phyloP scores from a whole-genome alignment of 164 flowering plant genomes.

The Liquidambar formosana region DNA sequence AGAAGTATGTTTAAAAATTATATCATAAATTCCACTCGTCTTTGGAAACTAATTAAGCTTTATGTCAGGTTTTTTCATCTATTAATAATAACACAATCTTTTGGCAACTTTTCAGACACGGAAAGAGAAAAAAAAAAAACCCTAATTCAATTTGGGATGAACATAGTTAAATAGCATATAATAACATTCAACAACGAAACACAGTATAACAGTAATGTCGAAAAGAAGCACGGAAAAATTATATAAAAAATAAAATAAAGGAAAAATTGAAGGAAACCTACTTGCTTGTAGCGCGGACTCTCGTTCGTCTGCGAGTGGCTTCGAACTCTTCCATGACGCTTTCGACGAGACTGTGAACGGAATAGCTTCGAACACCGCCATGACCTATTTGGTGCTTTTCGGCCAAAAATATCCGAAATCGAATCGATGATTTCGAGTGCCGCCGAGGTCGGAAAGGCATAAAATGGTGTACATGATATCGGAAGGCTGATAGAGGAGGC shows the following conservation, averaged over 20 bases:
- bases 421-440: constrained; percentile 20
- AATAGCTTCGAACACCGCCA: constrained; percentile 21
- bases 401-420: constrained; percentile 14
- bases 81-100: too few species aligned
- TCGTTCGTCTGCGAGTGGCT: constrained; percentile 22
- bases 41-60: too few species aligned
- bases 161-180: too few species aligned
- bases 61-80: too few species aligned
- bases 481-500: constrained; percentile 34
- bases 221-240: not conserved
- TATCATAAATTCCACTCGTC: too few species aligned
- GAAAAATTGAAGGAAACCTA: constrained; percentile 16
- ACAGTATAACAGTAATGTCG: not conserved
- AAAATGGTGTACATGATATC: constrained; percentile 24
- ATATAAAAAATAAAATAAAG: not conserved
- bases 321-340: constrained; percentile 43
- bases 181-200: too few species aligned
- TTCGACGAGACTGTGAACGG: constrained; percentile 49
- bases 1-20: too few species aligned
- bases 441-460: constrained; percentile 11
- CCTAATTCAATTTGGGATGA: too few species aligned
- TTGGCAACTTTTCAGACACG: too few species aligned
- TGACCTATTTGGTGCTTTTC: constrained; percentile 5
- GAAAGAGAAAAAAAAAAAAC: too few species aligned
- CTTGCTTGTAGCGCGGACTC: constrained; percentile 40